These are phyloP conservation scores for Shiraia bambusicola DNA, from an alignment of 2,329 filamentous ascomycete genomes.

Conservation along the genomic window DNA sequence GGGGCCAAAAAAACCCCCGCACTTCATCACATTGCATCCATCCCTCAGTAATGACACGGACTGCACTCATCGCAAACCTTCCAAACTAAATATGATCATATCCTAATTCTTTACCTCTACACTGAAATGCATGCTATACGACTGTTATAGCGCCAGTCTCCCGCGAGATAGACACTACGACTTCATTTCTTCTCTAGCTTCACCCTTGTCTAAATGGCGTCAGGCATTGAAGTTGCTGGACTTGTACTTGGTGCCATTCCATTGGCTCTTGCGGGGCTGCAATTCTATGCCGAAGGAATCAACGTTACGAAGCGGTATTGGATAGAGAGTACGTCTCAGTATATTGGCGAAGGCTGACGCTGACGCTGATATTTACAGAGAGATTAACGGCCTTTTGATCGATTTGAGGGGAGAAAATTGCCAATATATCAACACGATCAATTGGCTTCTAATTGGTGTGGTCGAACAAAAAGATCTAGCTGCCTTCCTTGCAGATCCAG, in stretches of 20 bases:
- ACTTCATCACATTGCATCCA: no score
- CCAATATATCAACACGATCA: constrained; percentile 33
- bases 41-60: no score
- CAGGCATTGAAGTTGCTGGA: constrained; percentile 26
- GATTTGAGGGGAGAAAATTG: constrained; percentile 24
- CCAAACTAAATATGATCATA: no score
- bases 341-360: no score
- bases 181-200: neutral
- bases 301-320: constrained; percentile 29
- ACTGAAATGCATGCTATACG: no score
- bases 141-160: no score
- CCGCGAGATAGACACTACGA: no score
- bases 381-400: constrained; percentile 22
- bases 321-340: constrained; percentile 6
- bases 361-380: no score
- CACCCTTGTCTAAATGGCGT: constrained; percentile 4
- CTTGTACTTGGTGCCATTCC: constrained; percentile 37
- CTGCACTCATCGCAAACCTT: no score
- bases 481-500: constrained; percentile 21
- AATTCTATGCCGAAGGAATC: constrained; percentile 37
- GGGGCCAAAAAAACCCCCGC: no score
- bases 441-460: constrained; percentile 23
- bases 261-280: constrained; percentile 35
- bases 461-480: constrained; percentile 21
- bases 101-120: no score